phyloP scores from a whole-genome alignment of 805 yeast genomes.

The Tetrapisispora fleetii region DNA sequence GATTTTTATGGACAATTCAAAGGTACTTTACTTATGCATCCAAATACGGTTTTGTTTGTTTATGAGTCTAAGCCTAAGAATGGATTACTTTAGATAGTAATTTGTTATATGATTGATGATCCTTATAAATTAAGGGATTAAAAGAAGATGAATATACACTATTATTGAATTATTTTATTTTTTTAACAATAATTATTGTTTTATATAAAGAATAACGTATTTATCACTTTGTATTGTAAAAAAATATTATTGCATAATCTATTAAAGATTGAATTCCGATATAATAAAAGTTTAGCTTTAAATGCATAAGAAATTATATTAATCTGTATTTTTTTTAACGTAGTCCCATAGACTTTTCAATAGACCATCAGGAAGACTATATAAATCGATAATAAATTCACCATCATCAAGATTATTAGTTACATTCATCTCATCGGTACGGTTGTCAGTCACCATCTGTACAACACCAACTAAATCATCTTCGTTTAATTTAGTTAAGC shows the following conservation, averaged over 20 bases:
- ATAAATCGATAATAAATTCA: constrained; percentile 92
- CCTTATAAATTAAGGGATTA: no score
- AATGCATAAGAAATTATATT: background rate
- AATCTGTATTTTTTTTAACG: constrained; percentile 58
- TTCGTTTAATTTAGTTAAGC: constrained; percentile 77
- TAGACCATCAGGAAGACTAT: constrained; percentile 82
- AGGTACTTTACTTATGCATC: no score
- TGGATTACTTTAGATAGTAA: no score
- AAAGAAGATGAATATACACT: no score
- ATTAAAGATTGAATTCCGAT: background rate
- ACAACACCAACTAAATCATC: constrained; percentile 92
- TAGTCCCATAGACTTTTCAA: constrained; percentile 92
- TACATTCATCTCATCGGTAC: constrained; percentile 89
- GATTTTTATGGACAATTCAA: no score
- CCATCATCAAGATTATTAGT: constrained; percentile 95
- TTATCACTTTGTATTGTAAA: no score
- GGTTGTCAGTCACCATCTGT: constrained; percentile 94
- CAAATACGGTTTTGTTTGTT: no score
- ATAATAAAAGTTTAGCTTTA: background rate
- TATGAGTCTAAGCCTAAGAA: no score
- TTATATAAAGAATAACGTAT: no score
- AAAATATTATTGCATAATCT: background rate
- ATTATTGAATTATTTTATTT: no score
- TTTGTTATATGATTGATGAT: no score
- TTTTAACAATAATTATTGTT: no score